These are phyloP conservation scores for Sporisorium sorghi DNA, from an alignment of 1,284 basidiomycete species.

Conservation along the genomic window DNA sequence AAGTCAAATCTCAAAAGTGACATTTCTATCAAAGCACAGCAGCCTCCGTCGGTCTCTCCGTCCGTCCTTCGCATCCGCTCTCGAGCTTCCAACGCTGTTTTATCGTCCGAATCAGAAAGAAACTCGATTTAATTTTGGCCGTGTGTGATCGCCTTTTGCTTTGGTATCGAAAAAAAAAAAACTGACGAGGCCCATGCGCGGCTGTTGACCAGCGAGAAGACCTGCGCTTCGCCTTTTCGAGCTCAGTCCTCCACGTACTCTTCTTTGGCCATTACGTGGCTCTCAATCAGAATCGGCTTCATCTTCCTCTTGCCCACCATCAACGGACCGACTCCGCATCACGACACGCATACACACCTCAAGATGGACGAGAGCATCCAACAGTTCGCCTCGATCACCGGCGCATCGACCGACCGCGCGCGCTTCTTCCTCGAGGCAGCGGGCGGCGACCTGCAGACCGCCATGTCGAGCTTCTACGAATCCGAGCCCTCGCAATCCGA, in stretches of 20 bases:
- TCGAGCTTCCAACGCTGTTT: constrained; percentile 7
- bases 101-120: constrained; percentile 37
- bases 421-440: constrained; percentile 69
- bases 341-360: background rate
- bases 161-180: background rate
- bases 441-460: constrained; percentile 68
- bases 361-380: constrained; percentile 60
- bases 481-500: constrained; percentile 30
- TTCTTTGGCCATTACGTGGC: constrained; percentile 15
- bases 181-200: constrained; percentile 25
- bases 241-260: constrained; percentile 16
- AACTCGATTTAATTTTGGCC: background rate
- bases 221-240: constrained; percentile 4
- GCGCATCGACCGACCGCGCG: constrained; percentile 66
- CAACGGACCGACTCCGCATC: background rate
- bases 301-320: background rate
- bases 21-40: constrained; percentile 1
- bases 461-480: constrained; percentile 70
- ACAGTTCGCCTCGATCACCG: constrained; percentile 68
- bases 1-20: constrained; percentile 8
- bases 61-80: constrained; percentile 30
- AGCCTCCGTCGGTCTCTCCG: background rate
- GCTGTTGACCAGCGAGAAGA: background rate
- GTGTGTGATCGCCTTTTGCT: constrained; percentile 22
- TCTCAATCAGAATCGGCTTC: background rate